A percentile compares a stretch with the other conserved stretches of the same genome.
Conservation (phyloP, 2,329 filamentous ascomycete genomes). For the Colletotrichum liriopes region DNA sequence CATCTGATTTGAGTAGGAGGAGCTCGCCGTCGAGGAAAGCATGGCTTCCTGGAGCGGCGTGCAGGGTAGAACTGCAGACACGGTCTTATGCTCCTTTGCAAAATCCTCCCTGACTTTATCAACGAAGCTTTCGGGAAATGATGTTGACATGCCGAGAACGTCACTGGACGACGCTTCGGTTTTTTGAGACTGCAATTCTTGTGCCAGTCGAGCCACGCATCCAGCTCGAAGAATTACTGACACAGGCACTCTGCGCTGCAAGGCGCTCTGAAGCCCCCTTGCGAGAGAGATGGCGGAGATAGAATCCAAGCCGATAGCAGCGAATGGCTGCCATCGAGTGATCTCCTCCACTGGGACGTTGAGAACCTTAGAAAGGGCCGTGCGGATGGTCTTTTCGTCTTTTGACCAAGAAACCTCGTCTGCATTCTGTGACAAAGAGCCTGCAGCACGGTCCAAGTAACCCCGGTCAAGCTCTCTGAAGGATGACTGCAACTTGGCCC, state of each 20-base stretch:
- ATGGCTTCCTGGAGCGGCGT: conserved; percentile 92
- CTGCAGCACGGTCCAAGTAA: conserved; percentile 58
- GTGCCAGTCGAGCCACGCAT: conserved; percentile 74
- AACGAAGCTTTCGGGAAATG: conserved; percentile 12
- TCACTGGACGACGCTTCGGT: not conserved
- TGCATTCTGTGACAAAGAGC: conserved; percentile 50
- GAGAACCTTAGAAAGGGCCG: conserved; percentile 67
- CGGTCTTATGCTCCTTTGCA: conserved; percentile 48
- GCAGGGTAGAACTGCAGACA: conserved; percentile 80
- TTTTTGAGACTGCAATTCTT: conserved; percentile 29
- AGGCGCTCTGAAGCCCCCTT: conserved; percentile 64
- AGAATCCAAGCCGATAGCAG: conserved; percentile 86
- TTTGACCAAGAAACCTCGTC: conserved; percentile 61
- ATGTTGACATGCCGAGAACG: too few species aligned
- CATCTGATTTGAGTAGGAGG: conserved; percentile 81
- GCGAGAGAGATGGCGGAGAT: conserved; percentile 84
- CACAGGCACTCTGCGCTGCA: conserved; percentile 71
- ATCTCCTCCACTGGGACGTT: conserved; percentile 63
- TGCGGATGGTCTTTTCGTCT: conserved; percentile 70
- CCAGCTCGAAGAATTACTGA: conserved; percentile 79
- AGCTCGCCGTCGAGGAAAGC: conserved; percentile 72
- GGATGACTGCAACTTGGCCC: conserved; percentile 62
- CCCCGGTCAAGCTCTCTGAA: conserved; percentile 64
- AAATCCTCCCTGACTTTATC: conserved; percentile 46
- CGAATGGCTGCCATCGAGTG: conserved; percentile 79